Percentiles rank a stretch among this genome's conserved stretches.
phyloP scores from a whole-genome alignment of 164 flowering plant species.

The Magnolia changhungtana region DNA sequence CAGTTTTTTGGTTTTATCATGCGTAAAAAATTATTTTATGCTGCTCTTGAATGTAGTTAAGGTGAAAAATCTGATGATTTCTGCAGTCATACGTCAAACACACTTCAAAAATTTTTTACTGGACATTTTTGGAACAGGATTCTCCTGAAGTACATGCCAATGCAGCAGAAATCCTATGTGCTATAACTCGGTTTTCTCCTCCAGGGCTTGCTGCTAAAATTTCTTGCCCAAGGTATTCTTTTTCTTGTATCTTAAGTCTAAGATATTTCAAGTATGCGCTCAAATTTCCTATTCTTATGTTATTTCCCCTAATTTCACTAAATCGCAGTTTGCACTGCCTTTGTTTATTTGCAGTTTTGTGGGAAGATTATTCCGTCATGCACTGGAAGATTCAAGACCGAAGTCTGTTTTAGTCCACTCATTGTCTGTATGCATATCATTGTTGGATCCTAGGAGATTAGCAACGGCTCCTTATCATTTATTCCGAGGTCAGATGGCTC shows the following conservation, averaged over 20 bases:
- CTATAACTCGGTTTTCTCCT: constrained; percentile 74
- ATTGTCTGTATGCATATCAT: constrained; percentile 76
- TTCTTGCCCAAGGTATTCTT: constrained; percentile 69
- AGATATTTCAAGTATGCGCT: not conserved
- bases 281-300: not conserved
- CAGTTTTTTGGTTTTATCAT: not conserved
- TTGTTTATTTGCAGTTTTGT: constrained; percentile 58
- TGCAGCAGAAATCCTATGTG: constrained; percentile 90
- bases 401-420: constrained; percentile 83
- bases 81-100: not conserved
- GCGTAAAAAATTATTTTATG: not conserved
- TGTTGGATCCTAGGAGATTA: constrained; percentile 81
- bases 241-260: not conserved
- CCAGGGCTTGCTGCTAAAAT: constrained; percentile 72
- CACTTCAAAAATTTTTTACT: not conserved
- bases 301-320: not conserved
- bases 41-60: not conserved
- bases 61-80: not conserved
- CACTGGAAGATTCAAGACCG: constrained; percentile 81
- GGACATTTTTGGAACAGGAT: constrained; percentile 44
- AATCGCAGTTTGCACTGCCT: not conserved
- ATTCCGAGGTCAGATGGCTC: constrained; percentile 58
- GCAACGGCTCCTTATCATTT: constrained; percentile 46
- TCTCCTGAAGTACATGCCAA: constrained; percentile 92
- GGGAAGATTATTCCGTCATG: constrained; percentile 76